phyloP scores from a whole-genome alignment of 208 protist species.

The Acanthamoeba royreba region DNA sequence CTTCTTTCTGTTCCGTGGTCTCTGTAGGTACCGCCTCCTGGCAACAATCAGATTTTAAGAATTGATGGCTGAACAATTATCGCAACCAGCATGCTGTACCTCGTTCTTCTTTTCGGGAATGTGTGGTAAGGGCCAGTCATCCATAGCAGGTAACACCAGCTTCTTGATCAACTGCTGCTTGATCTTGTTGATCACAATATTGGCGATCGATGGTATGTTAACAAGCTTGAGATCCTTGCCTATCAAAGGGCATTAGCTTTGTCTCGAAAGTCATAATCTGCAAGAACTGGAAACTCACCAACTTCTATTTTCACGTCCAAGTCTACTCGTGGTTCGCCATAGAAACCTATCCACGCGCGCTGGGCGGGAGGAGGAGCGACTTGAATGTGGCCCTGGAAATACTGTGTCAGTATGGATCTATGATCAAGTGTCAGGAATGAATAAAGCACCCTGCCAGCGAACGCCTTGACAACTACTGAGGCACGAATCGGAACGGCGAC shows the following conservation, averaged over 20 bases:
- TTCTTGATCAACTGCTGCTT: conserved; percentile 40
- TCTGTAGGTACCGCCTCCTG: background rate
- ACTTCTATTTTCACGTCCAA: background rate
- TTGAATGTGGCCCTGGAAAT: background rate
- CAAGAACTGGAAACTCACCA: no score
- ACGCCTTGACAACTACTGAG: background rate
- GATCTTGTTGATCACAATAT: background rate
- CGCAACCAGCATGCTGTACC: no score
- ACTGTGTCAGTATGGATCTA: background rate
- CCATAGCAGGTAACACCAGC: background rate
- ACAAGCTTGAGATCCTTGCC: background rate
- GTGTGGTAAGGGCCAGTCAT: background rate
- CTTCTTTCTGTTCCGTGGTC: background rate
- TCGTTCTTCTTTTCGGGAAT: background rate
- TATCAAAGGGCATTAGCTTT: background rate
- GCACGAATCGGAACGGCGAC: background rate
- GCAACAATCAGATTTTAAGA: no score
- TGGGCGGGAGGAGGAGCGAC: background rate
- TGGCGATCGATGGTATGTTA: background rate
- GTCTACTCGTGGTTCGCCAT: background rate
- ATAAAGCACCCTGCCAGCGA: background rate
- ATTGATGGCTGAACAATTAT: no score
- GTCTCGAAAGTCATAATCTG: no score
- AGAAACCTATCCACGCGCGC: background rate
- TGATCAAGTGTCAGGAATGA: background rate